Evolutionary conservation across 2,329 filamentous ascomycete species (phyloP).

Genomic region (Zarea fungicola): DNA sequence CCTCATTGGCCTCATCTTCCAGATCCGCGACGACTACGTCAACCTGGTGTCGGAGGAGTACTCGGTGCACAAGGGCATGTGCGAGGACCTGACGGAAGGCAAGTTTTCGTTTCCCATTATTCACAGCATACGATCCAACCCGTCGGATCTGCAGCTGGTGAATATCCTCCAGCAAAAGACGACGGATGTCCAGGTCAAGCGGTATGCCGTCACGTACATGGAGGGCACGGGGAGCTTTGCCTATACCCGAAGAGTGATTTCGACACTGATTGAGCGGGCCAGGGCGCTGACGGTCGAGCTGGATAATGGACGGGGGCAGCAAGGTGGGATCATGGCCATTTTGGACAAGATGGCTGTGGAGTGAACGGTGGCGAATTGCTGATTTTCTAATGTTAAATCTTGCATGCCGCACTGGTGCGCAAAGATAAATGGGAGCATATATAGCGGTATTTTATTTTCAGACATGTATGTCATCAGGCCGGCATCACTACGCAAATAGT

Average conservation of each 20-base stretch:
- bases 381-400: not conserved
- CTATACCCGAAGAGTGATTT: constrained; percentile 68
- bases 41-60: constrained; percentile 76
- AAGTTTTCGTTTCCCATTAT: constrained; percentile 97
- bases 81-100: constrained; percentile 92
- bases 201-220: constrained; percentile 89
- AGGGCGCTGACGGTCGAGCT: constrained; percentile 58
- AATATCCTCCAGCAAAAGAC: constrained; percentile 93
- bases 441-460: constrained; percentile 8
- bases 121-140: constrained; percentile 79
- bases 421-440: not conserved
- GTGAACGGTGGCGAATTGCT: not conserved
- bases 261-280: constrained; percentile 59
- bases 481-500: no score
- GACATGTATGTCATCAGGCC: no score
- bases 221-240: constrained; percentile 82
- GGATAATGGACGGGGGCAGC: constrained; percentile 54
- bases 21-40: constrained; percentile 90
- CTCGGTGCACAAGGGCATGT: constrained; percentile 84
- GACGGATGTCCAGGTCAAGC: constrained; percentile 78
- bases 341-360: constrained; percentile 57
- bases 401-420: not conserved
- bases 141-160: constrained; percentile 70
- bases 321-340: constrained; percentile 57
- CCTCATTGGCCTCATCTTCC: constrained; percentile 78